Conservation (phyloP, 768 basidiomycete genomes). For the Daedaleopsis nitida region DNA sequence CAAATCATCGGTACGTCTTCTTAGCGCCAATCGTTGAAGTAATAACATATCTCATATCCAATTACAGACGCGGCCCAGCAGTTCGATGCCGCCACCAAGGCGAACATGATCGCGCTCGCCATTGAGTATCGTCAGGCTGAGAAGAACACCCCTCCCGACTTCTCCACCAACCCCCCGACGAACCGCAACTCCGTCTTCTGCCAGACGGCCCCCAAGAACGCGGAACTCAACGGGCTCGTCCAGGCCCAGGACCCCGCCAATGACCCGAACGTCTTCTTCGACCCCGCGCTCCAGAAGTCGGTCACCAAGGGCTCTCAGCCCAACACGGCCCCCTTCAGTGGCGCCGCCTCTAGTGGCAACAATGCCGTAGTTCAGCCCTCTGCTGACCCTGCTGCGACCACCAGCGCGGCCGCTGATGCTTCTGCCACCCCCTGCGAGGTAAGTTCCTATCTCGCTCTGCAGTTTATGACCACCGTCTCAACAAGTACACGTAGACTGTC, state of each 20-base stretch:
- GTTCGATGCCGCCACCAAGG: constrained; percentile 51
- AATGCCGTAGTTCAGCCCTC: constrained; percentile 9
- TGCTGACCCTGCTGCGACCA: constrained; percentile 5
- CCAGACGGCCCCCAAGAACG: constrained; percentile 38
- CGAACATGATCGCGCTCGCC: constrained; percentile 54
- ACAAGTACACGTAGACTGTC: neutral
- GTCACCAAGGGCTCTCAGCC: constrained; percentile 50
- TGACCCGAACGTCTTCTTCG: constrained; percentile 35
- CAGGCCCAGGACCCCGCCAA: constrained; percentile 40
- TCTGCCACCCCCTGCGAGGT: constrained; percentile 17
- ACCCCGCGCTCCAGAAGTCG: constrained; percentile 35
- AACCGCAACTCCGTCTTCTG: constrained; percentile 53
- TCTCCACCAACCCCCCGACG: constrained; percentile 51
- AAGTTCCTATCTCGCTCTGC: neutral
- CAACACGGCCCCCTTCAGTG: constrained; percentile 33
- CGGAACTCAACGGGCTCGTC: constrained; percentile 37
- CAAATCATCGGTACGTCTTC: constrained; percentile 49
- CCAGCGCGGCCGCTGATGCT: neutral
- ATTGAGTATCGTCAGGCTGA: constrained; percentile 55
- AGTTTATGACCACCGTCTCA: neutral
- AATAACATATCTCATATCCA: neutral
- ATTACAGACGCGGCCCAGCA: constrained; percentile 50
- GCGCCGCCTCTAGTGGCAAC: constrained; percentile 5
- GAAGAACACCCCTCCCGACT: constrained; percentile 65
- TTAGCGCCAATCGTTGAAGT: neutral